Percentiles rank a stretch among this genome's conserved stretches.
phyloP scores from a whole-genome alignment of 192 early-diverging fungal genomes.

The Lobosporangium transversale region DNA sequence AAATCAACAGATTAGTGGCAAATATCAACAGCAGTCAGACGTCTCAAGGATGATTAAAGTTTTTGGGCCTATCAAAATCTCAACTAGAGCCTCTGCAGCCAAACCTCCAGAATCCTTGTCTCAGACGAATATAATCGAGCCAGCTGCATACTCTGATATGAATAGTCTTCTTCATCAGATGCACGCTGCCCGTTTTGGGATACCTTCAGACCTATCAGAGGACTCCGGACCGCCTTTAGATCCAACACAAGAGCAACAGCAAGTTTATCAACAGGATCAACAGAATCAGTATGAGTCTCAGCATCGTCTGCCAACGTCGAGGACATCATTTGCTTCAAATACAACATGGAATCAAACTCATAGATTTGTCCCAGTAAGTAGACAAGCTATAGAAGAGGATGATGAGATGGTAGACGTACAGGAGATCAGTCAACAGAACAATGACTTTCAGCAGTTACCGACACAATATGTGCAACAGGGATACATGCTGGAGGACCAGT shows the following conservation, averaged over 20 bases:
- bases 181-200: slow-evolving; percentile 39
- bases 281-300: slow-evolving; percentile 3
- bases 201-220: slow-evolving; percentile 7
- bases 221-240: background rate
- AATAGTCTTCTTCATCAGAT: slow-evolving; percentile 35
- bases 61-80: slow-evolving; percentile 28
- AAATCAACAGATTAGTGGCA: background rate
- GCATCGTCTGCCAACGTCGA: background rate
- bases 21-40: background rate
- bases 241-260: slow-evolving; percentile 12
- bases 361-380: slow-evolving; percentile 8
- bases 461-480: no score
- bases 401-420: slow-evolving; percentile 41
- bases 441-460: no score
- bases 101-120: no score
- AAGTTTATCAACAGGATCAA: slow-evolving; percentile 13
- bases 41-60: background rate
- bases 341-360: slow-evolving; percentile 42
- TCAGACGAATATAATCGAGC: no score
- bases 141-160: slow-evolving; percentile 27
- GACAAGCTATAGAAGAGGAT: slow-evolving; percentile 55
- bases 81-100: slow-evolving; percentile 12
- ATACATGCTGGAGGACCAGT: background rate
- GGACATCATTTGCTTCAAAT: slow-evolving; percentile 34
- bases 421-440: background rate